A percentile compares a stretch with the other conserved stretches of the same genome.
phyloP scores from a whole-genome alignment of 2,329 filamentous ascomycete species.

The Exophiala phaeomuriformis region DNA sequence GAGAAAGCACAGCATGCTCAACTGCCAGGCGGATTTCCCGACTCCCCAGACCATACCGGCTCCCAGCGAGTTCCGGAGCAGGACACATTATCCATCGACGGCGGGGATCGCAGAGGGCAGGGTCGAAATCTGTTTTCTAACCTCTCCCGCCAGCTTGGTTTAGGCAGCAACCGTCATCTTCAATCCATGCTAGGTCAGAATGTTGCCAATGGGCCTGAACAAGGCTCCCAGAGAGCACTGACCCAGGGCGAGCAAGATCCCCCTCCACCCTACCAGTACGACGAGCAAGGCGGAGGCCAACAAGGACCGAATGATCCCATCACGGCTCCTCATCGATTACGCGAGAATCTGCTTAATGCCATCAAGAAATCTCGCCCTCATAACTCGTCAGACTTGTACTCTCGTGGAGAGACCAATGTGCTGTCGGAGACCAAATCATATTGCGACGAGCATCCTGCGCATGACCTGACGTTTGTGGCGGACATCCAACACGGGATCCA shows the following conservation, averaged over 20 bases:
- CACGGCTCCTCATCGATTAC: constrained; percentile 39
- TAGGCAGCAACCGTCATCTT: constrained; percentile 39
- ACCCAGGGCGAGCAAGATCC: constrained; percentile 25
- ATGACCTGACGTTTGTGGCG: constrained; percentile 65
- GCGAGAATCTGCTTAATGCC: constrained; percentile 59
- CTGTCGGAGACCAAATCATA: constrained; percentile 80
- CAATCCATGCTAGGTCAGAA: constrained; percentile 32
- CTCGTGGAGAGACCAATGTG: constrained; percentile 60
- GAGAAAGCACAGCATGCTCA: constrained; percentile 31
- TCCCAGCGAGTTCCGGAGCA: constrained; percentile 29
- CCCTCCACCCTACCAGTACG: constrained; percentile 37
- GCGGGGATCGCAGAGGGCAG: constrained; percentile 38
- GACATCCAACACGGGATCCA: constrained; percentile 65
- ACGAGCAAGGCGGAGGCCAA: constrained; percentile 26
- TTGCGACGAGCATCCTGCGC: constrained; percentile 68
- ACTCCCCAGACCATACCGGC: constrained; percentile 46
- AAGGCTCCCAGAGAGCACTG: constrained; percentile 6
- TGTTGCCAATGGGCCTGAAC: not conserved
- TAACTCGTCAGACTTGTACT: constrained; percentile 66
- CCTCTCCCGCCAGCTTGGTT: constrained; percentile 59
- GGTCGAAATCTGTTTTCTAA: constrained; percentile 58
- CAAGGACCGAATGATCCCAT: constrained; percentile 28
- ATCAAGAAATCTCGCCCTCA: constrained; percentile 71
- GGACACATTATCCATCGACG: constrained; percentile 16
- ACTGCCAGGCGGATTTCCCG: constrained; percentile 70